phyloP scores from a whole-genome alignment of 371 early-diverging fungal species.

The Apophysomyces elegans region DNA sequence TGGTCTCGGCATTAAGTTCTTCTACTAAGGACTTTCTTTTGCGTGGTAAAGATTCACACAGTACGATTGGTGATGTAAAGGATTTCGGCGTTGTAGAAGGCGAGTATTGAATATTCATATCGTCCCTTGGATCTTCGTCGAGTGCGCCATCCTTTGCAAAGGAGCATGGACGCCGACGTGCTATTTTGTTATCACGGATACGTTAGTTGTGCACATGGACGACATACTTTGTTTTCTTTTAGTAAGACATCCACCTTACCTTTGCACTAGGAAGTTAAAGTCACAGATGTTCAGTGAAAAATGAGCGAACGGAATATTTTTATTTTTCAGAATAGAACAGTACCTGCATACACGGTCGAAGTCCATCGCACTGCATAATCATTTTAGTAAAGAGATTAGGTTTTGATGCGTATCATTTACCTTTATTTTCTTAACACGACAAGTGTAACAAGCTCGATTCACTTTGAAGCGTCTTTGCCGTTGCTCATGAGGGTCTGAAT shows the following conservation, averaged over 20 bases:
- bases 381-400: neutral
- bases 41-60: neutral
- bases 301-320: too few species aligned
- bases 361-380: constrained; percentile 51
- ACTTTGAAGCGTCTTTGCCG: constrained; percentile 51
- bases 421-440: constrained; percentile 57
- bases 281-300: neutral
- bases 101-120: neutral
- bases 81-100: neutral
- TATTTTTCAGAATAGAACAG: neutral
- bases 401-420: constrained; percentile 19
- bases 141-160: constrained; percentile 31
- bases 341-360: constrained; percentile 63
- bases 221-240: neutral
- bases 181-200: constrained; percentile 13
- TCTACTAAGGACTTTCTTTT: neutral
- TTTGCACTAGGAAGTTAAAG: constrained; percentile 20
- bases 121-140: neutral
- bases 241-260: constrained; percentile 12
- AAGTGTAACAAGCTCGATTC: constrained; percentile 48
- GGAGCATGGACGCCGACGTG: constrained; percentile 31
- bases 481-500: neutral
- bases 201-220: neutral
- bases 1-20: neutral
- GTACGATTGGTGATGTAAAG: neutral